phyloP scores from a whole-genome alignment of 345 rosid genomes.

The Clausena lansium region DNA sequence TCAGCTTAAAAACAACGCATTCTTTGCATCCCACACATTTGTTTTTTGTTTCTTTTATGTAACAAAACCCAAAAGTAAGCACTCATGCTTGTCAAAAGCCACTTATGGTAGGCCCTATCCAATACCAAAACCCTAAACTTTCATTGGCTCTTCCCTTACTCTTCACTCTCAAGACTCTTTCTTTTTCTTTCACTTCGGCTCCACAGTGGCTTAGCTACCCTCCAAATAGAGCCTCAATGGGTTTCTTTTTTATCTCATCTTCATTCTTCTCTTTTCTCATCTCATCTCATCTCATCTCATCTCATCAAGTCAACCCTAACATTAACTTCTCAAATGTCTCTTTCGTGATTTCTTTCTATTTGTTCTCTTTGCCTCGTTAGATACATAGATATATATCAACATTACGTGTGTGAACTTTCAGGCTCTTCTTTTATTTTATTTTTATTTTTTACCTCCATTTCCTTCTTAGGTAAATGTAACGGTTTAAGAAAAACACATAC shows the following conservation, averaged over 20 bases:
- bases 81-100: constrained; percentile 45
- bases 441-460: too few relatives aligned
- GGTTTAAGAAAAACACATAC: background rate
- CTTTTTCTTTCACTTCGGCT: constrained; percentile 26
- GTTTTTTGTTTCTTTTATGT: background rate
- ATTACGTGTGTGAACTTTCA: background rate
- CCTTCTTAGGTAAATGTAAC: background rate
- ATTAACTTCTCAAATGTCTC: constrained; percentile 23
- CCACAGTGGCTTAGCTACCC: constrained; percentile 20
- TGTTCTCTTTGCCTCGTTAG: background rate
- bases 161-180: constrained; percentile 39
- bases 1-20: constrained; percentile 86
- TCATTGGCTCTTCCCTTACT: constrained; percentile 23
- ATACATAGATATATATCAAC: background rate
- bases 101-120: constrained; percentile 38
- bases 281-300: constrained; percentile 21
- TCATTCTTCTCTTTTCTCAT: constrained; percentile 14
- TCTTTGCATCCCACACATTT: constrained; percentile 49
- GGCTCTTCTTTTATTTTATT: too few relatives aligned
- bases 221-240: background rate
- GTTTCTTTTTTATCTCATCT: background rate
- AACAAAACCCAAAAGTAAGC: constrained; percentile 42
- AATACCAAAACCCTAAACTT: constrained; percentile 9
- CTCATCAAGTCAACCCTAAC: constrained; percentile 30
- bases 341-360: constrained; percentile 19